Evolutionary conservation across 257 asterid species (phyloP).

Genomic region (Craterostigma plantagineum): DNA sequence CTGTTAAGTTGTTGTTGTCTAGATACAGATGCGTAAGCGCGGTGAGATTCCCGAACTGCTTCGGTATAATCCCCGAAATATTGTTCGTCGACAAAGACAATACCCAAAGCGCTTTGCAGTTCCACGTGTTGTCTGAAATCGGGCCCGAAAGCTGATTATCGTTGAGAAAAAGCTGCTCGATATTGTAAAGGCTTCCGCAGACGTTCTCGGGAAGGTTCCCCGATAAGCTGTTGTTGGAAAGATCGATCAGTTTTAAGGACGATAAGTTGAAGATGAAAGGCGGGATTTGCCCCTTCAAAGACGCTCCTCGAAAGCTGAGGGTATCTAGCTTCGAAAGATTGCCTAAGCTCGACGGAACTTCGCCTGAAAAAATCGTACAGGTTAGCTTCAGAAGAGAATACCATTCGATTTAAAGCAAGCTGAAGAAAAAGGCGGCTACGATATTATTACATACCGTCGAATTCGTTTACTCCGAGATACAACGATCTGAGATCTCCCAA

Average conservation of each 20-base stretch:
- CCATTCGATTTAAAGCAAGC: too few relatives aligned
- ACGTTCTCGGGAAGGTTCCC: constrained; percentile 20
- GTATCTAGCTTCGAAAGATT: constrained; percentile 20
- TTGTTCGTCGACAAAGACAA: constrained; percentile 15
- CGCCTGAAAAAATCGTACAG: too few relatives aligned
- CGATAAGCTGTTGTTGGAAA: constrained; percentile 22
- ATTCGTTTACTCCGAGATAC: constrained; percentile 14
- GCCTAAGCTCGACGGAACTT: constrained; percentile 20
- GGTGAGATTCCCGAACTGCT: constrained; percentile 17
- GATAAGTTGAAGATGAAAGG: constrained; percentile 20
- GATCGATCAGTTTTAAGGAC: constrained; percentile 8
- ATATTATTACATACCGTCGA: constrained; percentile 12
- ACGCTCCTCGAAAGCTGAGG: constrained; percentile 10
- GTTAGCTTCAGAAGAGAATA: too few relatives aligned
- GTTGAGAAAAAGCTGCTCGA: constrained; percentile 13
- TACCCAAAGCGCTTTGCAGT: constrained; percentile 13
- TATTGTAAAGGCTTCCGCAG: constrained; percentile 13
- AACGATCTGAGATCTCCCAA: constrained; percentile 8
- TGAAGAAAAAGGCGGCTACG: too few relatives aligned
- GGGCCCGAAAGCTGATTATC: constrained; percentile 23
- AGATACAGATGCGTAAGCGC: constrained; percentile 8
- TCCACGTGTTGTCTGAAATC: constrained; percentile 16
- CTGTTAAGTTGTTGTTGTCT: constrained; percentile 17
- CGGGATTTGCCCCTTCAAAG: constrained; percentile 13
- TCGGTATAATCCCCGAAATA: constrained; percentile 19